Evolutionary conservation across 202 grass and related monocot genomes (phyloP), one percentile per base, ranked within the genome.

Genomic region (Zoysia matrella): DNA sequence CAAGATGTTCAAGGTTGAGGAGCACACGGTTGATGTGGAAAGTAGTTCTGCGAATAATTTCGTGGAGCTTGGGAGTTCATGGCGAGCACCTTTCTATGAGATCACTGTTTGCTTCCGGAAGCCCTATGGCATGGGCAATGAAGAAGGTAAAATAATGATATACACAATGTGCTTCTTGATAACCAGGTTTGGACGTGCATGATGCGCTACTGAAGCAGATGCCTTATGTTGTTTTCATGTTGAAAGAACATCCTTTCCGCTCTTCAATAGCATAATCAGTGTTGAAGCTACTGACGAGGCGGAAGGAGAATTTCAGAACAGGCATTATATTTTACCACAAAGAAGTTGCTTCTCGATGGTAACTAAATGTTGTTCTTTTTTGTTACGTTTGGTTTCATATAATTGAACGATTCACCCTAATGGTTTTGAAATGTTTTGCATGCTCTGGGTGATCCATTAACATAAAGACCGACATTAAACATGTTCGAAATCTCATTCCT

Each of bases 311-410:
- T 90, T 98, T 60, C 84, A 81, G 55, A 78, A 65, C 49, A 84
- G 61, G 36, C 47, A 5, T 22, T 98, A 98, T 83, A 88, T 93
- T 86, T 83, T 95, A 87, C 95, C 95, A 58, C 74, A 53, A 80
- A 60, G n/a, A 91, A 90, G 95, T 80, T 74, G 55, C 72, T 95
- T 95, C 61, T 65, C 83, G 41, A 93, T 95, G 92, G 95, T 98
- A 88, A 80, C 74, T 67, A 81, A 44, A 84, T 68, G 41, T 71
- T 82, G 2, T 80, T 36, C 7, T 60, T 82, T n/a, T 77, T 65
- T 52, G 52, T 74, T 60, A 54, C 18, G 30, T 13, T 78, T 77
- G 53, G 75, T 77, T 72, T 77, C 62, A 64, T 16, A 13, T 67
- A 72, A 82, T 3, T 82, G n/a, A 83, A 78, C 4, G 50, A 70